Evolutionary conservation across 2,329 filamentous ascomycete species (phyloP), one percentile per base, ranked within the genome.

Genomic region (Ophiocordyceps camponoti-saundersi): DNA sequence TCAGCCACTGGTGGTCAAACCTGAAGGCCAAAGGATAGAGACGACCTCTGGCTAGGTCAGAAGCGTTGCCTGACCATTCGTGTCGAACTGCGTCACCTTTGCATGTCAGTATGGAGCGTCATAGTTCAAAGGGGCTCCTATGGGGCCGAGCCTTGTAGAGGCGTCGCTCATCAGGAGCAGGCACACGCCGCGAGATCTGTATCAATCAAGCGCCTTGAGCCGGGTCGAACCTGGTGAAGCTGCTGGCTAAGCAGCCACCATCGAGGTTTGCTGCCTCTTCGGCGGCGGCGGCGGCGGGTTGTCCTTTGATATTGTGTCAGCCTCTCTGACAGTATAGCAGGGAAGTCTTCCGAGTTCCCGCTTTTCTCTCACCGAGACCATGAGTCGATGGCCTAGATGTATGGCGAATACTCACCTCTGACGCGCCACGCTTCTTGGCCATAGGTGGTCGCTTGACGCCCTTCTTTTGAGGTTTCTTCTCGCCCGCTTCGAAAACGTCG

Each of bases 401-500:
- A 6, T 6, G 11, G 26, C 26, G 32, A 23, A 56, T 48, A 50
- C 55, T 56, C 65, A 71, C 67, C 61, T 72, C 66, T 52, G 70
- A 57, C 49, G 70, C 65, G 49, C 61, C 65, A 47, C 72, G 70
- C 59, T 74, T 75, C 59, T 69, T 74, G 44, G 59, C 58, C 48
- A 60, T 60, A 12, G 59, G 54, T 46, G 61, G 57, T 51, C 61
- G 61, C 51, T 69, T 69, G 42, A 61, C 56, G 32, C 50, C 49
- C 61, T 76, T 80, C 63, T 67, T 78, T 57, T 72, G 75, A 6
- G 85, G 85, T 56, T 78, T 83, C 45, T 69, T 68, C 63, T 98
- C 92, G 56, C 85, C 85, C 22, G 80, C 68, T 44, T 80, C 74
- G 60, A 98, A 98, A 2, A 96, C 80, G 61, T 98, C 90, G 49